Evolutionary conservation across 805 yeast species (phyloP), one percentile per base, ranked within the genome.

Genomic region (Clavispora santaluciae): DNA sequence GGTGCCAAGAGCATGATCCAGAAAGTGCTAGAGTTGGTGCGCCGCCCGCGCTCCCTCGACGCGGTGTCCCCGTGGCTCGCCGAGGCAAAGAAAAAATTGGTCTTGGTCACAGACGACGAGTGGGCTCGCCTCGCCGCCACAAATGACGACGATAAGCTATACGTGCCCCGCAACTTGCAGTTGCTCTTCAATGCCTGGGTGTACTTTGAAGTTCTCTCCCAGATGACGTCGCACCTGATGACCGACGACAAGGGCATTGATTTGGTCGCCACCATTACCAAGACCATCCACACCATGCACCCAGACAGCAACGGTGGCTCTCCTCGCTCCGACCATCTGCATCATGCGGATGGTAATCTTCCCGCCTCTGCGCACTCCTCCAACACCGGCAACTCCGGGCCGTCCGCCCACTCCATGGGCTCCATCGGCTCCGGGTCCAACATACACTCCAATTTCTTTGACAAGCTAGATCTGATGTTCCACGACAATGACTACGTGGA

Each of bases 1-100:
- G 86, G 87, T 22, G 86, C 86, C 4, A 71, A 74, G 44, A 71
- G 78, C 10, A 75, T 81, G 74, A 78, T 79, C 43, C 64, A 74
- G 43, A 70, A 71, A 43, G 73, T 76, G 10, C 55, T 66, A 41
- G 45, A 51, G 11, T 42, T 65, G 16, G 50, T 67, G 11, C 55
- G 47, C 40, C 30, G 15, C 22, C 38, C 38, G 31, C 15, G n/a
- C 9, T 8, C 20, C 20, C 23, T 7, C 17, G 29, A 35, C 5
- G n/a, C 15, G 16, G 28, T 13, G 28, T 8, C 36, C 8, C n/a
- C 24, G n/a, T 21, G 25, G 25, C 13, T 15, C 7, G 36, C 28
- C 6, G 26, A 17, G 30, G 25, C 35, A 11, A 53, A 49, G 39
- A 47, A 43, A 36, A 56, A 57, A 41, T 49, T 68, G 30, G 66